Evolutionary conservation across 371 early-diverging fungal species (phyloP).

Genomic region (Actinomortierella ambigua): DNA sequence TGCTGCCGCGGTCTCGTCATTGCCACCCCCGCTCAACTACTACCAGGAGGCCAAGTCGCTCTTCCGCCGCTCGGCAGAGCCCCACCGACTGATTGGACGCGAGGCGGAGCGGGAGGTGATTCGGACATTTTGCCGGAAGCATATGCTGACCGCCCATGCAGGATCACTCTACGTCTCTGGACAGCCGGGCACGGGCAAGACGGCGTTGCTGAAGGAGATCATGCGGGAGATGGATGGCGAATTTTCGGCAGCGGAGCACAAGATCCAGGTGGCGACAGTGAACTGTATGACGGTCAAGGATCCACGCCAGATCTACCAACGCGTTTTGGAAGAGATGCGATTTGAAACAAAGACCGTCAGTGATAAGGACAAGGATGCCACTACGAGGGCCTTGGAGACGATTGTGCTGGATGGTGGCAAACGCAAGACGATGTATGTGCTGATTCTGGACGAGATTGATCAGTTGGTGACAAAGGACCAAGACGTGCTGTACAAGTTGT

Average conservation of each 20-base stretch:
- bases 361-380: conserved; percentile 21
- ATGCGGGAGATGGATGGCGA: conserved; percentile 50
- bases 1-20: background rate
- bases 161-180: conserved; percentile 88
- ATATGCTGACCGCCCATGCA: conserved; percentile 48
- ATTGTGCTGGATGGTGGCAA: conserved; percentile 32
- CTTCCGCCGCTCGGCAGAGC: conserved; percentile 67
- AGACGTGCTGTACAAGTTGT: conserved; percentile 88
- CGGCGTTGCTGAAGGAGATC: conserved; percentile 79
- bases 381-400: conserved; percentile 48
- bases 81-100: conserved; percentile 77
- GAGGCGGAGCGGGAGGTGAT: conserved; percentile 66
- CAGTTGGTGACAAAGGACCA: conserved; percentile 79
- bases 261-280: conserved; percentile 60
- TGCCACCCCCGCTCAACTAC: conserved; percentile 10
- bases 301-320: conserved; percentile 71
- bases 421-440: conserved; percentile 53
- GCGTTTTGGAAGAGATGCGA: conserved; percentile 60
- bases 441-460: conserved; percentile 94
- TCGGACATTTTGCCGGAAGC: conserved; percentile 55
- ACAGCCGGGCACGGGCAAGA: conserved; percentile 95
- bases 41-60: conserved; percentile 62
- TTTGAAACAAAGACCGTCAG: conserved; percentile 5
- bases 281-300: conserved; percentile 89
- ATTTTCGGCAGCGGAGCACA: conserved; percentile 29